Conservation (phyloP, 306 rosid species). For the Senna siamea region DNA sequence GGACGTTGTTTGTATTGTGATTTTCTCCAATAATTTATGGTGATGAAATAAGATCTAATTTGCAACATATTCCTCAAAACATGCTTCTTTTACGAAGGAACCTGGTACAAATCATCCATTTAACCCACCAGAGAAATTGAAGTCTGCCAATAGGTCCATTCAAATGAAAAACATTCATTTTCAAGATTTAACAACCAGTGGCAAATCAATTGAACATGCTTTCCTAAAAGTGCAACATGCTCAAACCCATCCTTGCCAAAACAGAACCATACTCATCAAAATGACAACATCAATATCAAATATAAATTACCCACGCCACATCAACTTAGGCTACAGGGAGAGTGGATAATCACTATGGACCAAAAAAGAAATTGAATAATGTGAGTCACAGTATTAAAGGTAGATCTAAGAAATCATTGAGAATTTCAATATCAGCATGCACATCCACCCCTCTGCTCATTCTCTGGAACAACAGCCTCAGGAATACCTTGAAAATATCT, state of each 20-base stretch:
- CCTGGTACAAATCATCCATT: no score
- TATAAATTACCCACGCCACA: conserved; percentile 32
- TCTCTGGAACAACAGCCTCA: no score
- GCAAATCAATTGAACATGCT: conserved; percentile 37
- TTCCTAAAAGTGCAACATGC: conserved; percentile 36
- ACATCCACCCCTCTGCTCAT: no score
- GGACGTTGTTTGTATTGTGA: no score
- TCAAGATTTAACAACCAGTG: conserved; percentile 26
- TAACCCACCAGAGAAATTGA: no score
- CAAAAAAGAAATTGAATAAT: conserved; percentile 32
- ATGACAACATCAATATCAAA: conserved; percentile 18
- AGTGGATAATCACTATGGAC: not conserved
- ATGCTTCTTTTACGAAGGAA: no score
- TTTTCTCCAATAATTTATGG: no score
- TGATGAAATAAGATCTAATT: no score
- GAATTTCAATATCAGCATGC: conserved; percentile 50
- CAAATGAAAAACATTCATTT: not conserved
- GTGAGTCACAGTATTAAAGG: not conserved
- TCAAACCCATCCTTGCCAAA: conserved; percentile 46
- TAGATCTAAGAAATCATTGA: not conserved
- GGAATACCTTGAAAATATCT: no score
- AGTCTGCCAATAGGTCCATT: no score
- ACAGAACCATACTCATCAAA: conserved; percentile 37
- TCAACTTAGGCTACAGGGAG: conserved; percentile 41
- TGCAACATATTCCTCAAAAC: no score